These are phyloP conservation scores for Marasmius sp. DNA, from an alignment of 1,284 basidiomycete genomes.

Conservation along the genomic window DNA sequence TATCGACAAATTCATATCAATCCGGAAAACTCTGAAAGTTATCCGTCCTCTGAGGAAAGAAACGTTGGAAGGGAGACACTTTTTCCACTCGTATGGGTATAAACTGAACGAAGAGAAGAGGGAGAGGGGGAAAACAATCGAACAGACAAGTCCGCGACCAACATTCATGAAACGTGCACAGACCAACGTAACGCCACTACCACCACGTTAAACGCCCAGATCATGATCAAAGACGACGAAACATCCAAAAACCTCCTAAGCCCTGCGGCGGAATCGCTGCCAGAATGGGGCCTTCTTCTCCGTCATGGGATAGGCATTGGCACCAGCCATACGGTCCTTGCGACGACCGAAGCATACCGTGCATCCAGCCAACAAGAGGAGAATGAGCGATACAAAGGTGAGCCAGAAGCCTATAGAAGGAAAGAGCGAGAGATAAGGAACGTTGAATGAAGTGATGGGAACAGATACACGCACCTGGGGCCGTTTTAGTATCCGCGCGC, in stretches of 20 bases:
- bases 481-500: constrained; percentile 47
- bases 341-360: constrained; percentile 71
- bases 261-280: constrained; percentile 15
- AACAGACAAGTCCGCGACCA: too few relatives aligned
- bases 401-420: constrained; percentile 64
- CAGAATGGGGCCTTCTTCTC: constrained; percentile 12
- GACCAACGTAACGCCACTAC: too few relatives aligned
- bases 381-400: constrained; percentile 65
- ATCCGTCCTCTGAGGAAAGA: too few relatives aligned
- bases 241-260: background rate
- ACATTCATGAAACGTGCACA: too few relatives aligned
- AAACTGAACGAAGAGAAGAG: too few relatives aligned
- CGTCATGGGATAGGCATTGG: constrained; percentile 30
- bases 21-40: too few relatives aligned
- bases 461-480: constrained; percentile 46
- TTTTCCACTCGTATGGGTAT: too few relatives aligned
- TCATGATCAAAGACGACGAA: too few relatives aligned
- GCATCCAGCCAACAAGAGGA: constrained; percentile 62
- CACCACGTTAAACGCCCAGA: too few relatives aligned
- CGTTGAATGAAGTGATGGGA: background rate
- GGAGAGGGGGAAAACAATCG: too few relatives aligned
- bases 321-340: constrained; percentile 43
- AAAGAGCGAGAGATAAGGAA: constrained; percentile 4
- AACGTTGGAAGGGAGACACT: too few relatives aligned
- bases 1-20: too few relatives aligned